Base-by-base conservation (phyloP, 1,284 basidiomycete genomes). In the Heliocybe sulcata region DNA sequence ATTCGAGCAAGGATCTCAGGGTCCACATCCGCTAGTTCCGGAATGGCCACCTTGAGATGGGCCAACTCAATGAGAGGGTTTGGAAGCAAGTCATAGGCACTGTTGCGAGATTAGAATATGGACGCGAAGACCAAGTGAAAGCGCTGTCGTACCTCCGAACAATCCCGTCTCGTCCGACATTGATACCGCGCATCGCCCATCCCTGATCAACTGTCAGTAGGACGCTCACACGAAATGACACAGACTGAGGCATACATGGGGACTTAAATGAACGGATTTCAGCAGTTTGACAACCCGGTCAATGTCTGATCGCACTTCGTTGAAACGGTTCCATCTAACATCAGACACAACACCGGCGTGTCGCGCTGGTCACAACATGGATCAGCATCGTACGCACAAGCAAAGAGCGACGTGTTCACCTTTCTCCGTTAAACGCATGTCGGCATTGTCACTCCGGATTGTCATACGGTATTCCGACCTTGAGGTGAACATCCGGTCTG, bases 401-500 rank as follows among this genome's bases (percentile, higher is more conserved):
- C 16, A 33, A 20, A 16, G n/a, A n/a, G 27, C 55, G 38, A 22
- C 26, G 50, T 2, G 65, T 71, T 23, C 35, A 82, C 87, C 90
- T 65, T 84, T 84, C 60, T 80, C 77, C 0, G 93, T 95, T 54
- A 96, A 71, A 33, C 92, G 78, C 54, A 83, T 54, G 69, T 95
- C 92, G 1, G 93, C 93, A 60, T 96, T 95, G 69, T 96, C 93
- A 52, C 89, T 86, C 48, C 93, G 77, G 45, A 94, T 77, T 0
- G 87, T 86, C 79, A 96, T 85, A 26, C 93, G 81, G 65, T 93
- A 96, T 64, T 96, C 93, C 31, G 89, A 91, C 48, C 93, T 79
- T 20, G 90, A 90, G 0, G 93, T 95, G 67, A 95, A 95, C 92
- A 95, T 94, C 35, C 93, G 87, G 63, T 95, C 90, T 93, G 59